These are phyloP conservation scores for Globisporangium okanoganense DNA, from an alignment of 352 stramenopile genomes.

Conservation along the genomic window DNA sequence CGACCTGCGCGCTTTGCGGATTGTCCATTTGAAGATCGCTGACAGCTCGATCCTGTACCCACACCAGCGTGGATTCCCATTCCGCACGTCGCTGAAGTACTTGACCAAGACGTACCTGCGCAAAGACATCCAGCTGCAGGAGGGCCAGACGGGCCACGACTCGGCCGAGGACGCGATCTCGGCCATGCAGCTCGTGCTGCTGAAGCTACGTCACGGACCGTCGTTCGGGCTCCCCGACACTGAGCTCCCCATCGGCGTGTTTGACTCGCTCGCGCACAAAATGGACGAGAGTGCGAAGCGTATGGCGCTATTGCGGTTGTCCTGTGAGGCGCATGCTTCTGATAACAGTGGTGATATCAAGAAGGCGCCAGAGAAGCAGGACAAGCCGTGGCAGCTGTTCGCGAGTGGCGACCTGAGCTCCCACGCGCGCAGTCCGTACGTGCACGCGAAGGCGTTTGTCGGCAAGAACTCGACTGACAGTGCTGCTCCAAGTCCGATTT, in stretches of 20 bases:
- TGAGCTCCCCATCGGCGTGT: slow-evolving; percentile 34
- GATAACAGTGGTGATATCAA: background rate
- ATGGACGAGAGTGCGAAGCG: slow-evolving; percentile 37
- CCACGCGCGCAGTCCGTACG: slow-evolving; percentile 42
- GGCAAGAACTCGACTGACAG: background rate
- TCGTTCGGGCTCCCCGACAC: slow-evolving; percentile 64
- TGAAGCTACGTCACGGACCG: slow-evolving; percentile 69
- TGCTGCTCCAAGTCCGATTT: slow-evolving; percentile 6
- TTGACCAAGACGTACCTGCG: slow-evolving; percentile 80
- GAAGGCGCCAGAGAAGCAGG: slow-evolving; percentile 19
- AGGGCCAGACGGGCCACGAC: slow-evolving; percentile 61
- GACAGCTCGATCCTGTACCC: slow-evolving; percentile 85
- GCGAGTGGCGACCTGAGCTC: slow-evolving; percentile 59
- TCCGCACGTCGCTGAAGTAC: slow-evolving; percentile 79
- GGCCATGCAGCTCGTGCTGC: slow-evolving; percentile 68
- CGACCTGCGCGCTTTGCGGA: slow-evolving; percentile 70
- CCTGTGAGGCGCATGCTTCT: slow-evolving; percentile 5
- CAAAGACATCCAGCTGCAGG: slow-evolving; percentile 72
- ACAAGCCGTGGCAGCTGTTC: slow-evolving; percentile 73
- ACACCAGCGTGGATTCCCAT: slow-evolving; percentile 80
- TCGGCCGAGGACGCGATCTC: slow-evolving; percentile 79
- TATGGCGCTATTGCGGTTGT: slow-evolving; percentile 43
- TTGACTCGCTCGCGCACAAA: slow-evolving; percentile 70
- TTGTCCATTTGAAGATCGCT: slow-evolving; percentile 65
- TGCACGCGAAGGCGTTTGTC: slow-evolving; percentile 31